phyloP scores from a whole-genome alignment of 2,329 filamentous ascomycete genomes.

The Epichloe baconii region DNA sequence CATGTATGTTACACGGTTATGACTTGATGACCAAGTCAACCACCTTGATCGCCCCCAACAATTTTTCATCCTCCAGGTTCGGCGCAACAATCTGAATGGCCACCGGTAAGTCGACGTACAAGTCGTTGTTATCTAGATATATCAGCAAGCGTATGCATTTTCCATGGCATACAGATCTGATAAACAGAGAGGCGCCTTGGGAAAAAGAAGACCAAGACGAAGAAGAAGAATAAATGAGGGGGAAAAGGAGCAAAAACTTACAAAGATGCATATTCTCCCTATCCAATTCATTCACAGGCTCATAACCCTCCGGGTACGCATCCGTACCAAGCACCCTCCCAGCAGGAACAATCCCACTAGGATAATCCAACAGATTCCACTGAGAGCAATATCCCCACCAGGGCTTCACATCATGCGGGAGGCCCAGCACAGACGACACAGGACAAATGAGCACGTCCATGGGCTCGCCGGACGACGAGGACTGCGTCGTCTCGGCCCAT shows the following conservation, averaged over 20 bases:
- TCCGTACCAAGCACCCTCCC: conserved; percentile 7
- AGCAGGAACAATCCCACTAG: conserved; percentile 17
- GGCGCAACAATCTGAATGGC: conserved; percentile 9
- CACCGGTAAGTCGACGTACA: conserved; percentile 10
- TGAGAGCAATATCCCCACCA: conserved; percentile 54
- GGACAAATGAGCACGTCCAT: conserved; percentile 52
- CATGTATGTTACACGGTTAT: not conserved
- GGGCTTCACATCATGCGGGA: conserved; percentile 27
- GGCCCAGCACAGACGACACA: conserved; percentile 36
- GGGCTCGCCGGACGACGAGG: conserved; percentile 13
- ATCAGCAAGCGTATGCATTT: not conserved
- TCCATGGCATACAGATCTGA: too few relatives aligned
- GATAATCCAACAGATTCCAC: conserved; percentile 60
- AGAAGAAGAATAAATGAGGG: too few relatives aligned
- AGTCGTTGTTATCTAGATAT: conserved; percentile 5
- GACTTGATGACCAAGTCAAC: conserved; percentile 6
- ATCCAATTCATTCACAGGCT: conserved; percentile 8
- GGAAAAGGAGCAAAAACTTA: conserved; percentile 1
- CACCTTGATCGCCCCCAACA: conserved; percentile 8
- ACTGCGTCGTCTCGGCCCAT: conserved; percentile 23
- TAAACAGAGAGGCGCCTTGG: too few relatives aligned
- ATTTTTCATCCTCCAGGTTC: conserved; percentile 9
- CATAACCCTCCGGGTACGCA: conserved; percentile 6
- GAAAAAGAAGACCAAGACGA: too few relatives aligned
- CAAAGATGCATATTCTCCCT: conserved; percentile 9